Evolutionary conservation across 1,284 basidiomycete species (phyloP).

Genomic region (Pseudozyma pruni): DNA sequence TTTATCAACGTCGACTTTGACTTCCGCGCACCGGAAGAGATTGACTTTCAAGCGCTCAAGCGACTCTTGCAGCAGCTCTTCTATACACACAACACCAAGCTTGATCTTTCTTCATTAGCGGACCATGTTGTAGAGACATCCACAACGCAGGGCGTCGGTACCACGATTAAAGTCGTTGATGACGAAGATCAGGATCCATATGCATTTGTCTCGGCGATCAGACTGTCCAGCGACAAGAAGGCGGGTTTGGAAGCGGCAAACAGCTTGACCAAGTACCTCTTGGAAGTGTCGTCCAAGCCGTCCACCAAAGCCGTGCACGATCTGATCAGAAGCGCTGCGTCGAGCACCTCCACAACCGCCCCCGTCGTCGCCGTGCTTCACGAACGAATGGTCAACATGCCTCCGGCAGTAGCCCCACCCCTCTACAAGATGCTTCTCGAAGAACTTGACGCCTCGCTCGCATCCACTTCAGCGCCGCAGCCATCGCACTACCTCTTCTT

Average conservation of each 20-base stretch:
- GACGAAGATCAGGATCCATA: conserved; percentile 65
- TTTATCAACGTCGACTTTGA: conserved; percentile 67
- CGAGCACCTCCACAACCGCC: conserved; percentile 30
- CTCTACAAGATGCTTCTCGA: conserved; percentile 64
- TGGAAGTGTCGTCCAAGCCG: conserved; percentile 38
- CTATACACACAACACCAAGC: conserved; percentile 62
- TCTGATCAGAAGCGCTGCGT: conserved; percentile 32
- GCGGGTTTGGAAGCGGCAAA: conserved; percentile 21
- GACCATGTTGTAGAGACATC: conserved; percentile 50
- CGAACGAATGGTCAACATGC: conserved; percentile 67
- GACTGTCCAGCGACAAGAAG: conserved; percentile 27
- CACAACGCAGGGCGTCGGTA: conserved; percentile 50
- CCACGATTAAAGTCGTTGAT: conserved; percentile 61
- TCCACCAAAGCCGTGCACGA: conserved; percentile 44
- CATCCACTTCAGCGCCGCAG: conserved; percentile 12
- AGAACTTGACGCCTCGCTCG: conserved; percentile 38
- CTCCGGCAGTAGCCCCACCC: conserved; percentile 57
- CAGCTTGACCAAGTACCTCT: conserved; percentile 43
- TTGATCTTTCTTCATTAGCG: conserved; percentile 53
- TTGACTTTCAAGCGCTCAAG: conserved; percentile 62
- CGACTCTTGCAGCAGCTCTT: conserved; percentile 65
- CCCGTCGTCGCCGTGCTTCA: conserved; percentile 57
- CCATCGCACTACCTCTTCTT: conserved; percentile 61
- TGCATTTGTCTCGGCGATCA: conserved; percentile 59
- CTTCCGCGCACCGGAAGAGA: conserved; percentile 58